Evolutionary conservation across 345 rosid species (phyloP), one percentile per base, ranked within the genome.

Genomic region (Eucalyptus pauciflora): DNA sequence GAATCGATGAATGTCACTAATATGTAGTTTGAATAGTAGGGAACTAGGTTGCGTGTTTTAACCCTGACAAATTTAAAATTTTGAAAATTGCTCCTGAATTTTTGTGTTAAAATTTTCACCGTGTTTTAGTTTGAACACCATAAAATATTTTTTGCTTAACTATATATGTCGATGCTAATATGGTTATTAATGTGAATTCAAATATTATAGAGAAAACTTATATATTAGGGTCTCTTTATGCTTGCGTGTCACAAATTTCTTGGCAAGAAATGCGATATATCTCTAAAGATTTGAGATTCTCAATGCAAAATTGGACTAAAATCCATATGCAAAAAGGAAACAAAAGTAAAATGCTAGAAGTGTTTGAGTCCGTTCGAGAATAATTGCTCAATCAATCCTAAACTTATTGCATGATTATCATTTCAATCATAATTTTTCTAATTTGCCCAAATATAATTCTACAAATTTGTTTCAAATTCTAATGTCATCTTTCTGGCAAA

Each of bases 401-500:
- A 37, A 20, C 2, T 10, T 41, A 41, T 20, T 10, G 5, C 24
- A 37, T 3, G 15, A 22, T 1, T 2, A 2, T 5, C 9, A 20
- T 20, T 76, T 76, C 0, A 37, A 15, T 22, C 8, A 1, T 76
- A 22, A 37, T 20, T 22, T 37, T 20, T 76, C 0, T 20, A 76
- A 20, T 76, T 41, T 76, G 46, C 14, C 15, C 5, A 2, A 37
- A 20, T 37, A 2, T 10, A 5, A 0, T 76, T 10, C 8, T 5
- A 41, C 20, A 41, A 2, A 3, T 10, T 20, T 20, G 14, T 7
- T 37, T 3, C 1, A 37, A 71, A 5, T 76, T 37, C 4, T 6
- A 76, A 76, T 41, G 14, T 18, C 43, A 6, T 20, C 14, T 1
- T 20, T 41, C 0, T 37, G 0, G 1, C 14, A 13, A 56, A 56